Conservation (phyloP, 352 stramenopile species). For the Phytophthora ramorum region DNA sequence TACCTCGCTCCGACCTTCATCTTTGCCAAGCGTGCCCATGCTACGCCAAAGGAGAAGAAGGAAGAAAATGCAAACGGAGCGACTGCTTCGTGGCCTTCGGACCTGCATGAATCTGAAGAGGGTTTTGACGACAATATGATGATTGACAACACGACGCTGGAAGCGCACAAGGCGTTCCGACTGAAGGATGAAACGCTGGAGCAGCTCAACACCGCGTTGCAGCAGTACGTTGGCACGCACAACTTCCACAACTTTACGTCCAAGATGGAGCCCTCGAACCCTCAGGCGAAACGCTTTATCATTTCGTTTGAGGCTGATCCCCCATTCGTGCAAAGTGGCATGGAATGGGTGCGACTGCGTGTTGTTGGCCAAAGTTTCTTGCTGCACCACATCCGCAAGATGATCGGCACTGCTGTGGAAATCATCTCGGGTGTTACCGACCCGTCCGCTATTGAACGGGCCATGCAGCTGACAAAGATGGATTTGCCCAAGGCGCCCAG, state of each 20-base stretch:
- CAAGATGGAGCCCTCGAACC: conserved; percentile 83
- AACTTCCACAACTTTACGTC: conserved; percentile 98
- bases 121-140: conserved; percentile 45
- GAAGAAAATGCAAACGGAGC: conserved; percentile 7
- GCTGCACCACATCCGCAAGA: conserved; percentile 98
- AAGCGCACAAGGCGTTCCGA: conserved; percentile 78
- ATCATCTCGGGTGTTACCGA: conserved; percentile 69
- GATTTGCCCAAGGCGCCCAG: conserved; percentile 88
- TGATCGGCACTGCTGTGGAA: conserved; percentile 91
- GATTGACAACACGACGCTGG: conserved; percentile 67
- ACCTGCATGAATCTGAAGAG: conserved; percentile 54
- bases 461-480: conserved; percentile 84
- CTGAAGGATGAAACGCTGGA: conserved; percentile 61
- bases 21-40: conserved; percentile 53
- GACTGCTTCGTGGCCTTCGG: conserved; percentile 38
- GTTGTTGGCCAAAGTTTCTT: conserved; percentile 98
- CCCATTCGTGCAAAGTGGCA: conserved; percentile 88
- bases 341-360: conserved; percentile 96
- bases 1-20: conserved; percentile 92
- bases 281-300: conserved; percentile 93
- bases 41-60: conserved; percentile 3
- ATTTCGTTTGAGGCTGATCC: conserved; percentile 86
- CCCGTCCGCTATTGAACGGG: conserved; percentile 56
- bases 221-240: conserved; percentile 87
- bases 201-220: conserved; percentile 61